Conservation (phyloP, 768 basidiomycete species). For the Trametes sanguinea region DNA sequence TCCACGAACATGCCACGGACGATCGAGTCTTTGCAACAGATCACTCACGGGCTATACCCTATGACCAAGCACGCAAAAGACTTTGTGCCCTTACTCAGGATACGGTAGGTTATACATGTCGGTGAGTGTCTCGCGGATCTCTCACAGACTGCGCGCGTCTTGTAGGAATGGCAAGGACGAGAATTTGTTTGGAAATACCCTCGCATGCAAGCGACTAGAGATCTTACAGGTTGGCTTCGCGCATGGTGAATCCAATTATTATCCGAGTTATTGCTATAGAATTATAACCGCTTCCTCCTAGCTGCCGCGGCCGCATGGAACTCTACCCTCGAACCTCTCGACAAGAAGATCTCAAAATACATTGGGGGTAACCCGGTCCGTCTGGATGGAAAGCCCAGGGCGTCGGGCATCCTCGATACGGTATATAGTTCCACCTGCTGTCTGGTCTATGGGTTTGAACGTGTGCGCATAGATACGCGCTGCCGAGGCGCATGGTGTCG, state of each 20-base stretch:
- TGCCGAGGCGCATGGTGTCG: slow-evolving; percentile 68
- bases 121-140: not conserved
- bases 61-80: slow-evolving; percentile 45
- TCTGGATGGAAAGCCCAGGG: slow-evolving; percentile 74
- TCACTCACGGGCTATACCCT: slow-evolving; percentile 75
- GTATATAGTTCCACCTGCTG: slow-evolving; percentile 39
- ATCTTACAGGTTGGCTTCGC: slow-evolving; percentile 64
- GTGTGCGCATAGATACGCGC: slow-evolving; percentile 53
- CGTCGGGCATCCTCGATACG: slow-evolving; percentile 75
- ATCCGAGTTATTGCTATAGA: not conserved
- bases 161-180: slow-evolving; percentile 68
- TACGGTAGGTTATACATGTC: slow-evolving; percentile 47
- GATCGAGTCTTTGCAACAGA: slow-evolving; percentile 71
- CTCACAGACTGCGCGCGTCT: not conserved
- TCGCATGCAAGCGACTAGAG: slow-evolving; percentile 67
- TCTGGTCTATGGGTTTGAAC: not conserved
- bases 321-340: slow-evolving; percentile 58
- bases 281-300: slow-evolving; percentile 25
- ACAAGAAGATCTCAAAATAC: slow-evolving; percentile 68
- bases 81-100: slow-evolving; percentile 51
- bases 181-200: slow-evolving; percentile 68
- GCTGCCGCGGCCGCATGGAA: slow-evolving; percentile 70
- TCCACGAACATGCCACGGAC: slow-evolving; percentile 80
- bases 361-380: slow-evolving; percentile 68
- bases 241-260: slow-evolving; percentile 45